phyloP scores from a whole-genome alignment of 192 early-diverging fungal genomes.

The Podila clonocystis region DNA sequence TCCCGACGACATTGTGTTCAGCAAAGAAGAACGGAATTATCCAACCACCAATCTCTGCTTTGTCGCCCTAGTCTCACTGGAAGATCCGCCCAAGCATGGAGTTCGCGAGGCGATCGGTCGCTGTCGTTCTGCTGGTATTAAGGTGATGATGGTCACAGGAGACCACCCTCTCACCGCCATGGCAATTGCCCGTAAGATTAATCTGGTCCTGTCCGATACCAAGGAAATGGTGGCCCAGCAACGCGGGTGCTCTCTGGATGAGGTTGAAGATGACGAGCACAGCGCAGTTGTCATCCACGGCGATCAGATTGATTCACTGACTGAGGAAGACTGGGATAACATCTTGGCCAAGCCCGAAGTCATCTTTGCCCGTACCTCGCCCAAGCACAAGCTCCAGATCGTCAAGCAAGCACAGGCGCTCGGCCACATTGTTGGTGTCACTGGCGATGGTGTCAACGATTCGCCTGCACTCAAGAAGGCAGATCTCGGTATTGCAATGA shows the following conservation, averaged over 20 bases:
- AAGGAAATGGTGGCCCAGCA: slow-evolving; percentile 78
- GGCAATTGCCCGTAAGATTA: slow-evolving; percentile 96
- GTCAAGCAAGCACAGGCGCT: slow-evolving; percentile 89
- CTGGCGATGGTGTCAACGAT: slow-evolving; percentile 97
- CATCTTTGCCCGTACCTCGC: slow-evolving; percentile 96
- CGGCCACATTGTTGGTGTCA: slow-evolving; percentile 97
- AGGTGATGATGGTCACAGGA: slow-evolving; percentile 98
- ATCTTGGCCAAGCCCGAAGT: slow-evolving; percentile 96
- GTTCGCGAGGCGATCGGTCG: slow-evolving; percentile 96
- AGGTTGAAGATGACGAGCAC: slow-evolving; percentile 82
- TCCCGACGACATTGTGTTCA: slow-evolving; percentile 78
- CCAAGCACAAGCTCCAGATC: slow-evolving; percentile 97
- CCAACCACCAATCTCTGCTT: slow-evolving; percentile 73
- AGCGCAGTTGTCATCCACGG: slow-evolving; percentile 93
- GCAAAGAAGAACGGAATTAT: slow-evolving; percentile 78
- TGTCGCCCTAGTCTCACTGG: slow-evolving; percentile 87
- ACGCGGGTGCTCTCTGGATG: slow-evolving; percentile 65
- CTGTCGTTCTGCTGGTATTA: slow-evolving; percentile 91
- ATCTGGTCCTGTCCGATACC: slow-evolving; percentile 91
- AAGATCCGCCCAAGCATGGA: slow-evolving; percentile 98
- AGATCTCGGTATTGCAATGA: slow-evolving; percentile 98
- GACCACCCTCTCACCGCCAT: slow-evolving; percentile 96
- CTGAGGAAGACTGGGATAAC: slow-evolving; percentile 87
- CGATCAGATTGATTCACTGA: slow-evolving; percentile 83
- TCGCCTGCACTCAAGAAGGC: slow-evolving; percentile 98